Percentiles rank a stretch among this genome's conserved stretches.
Evolutionary conservation across 352 stramenopile species (phyloP).

Genomic region (Vaucheria bursata): DNA sequence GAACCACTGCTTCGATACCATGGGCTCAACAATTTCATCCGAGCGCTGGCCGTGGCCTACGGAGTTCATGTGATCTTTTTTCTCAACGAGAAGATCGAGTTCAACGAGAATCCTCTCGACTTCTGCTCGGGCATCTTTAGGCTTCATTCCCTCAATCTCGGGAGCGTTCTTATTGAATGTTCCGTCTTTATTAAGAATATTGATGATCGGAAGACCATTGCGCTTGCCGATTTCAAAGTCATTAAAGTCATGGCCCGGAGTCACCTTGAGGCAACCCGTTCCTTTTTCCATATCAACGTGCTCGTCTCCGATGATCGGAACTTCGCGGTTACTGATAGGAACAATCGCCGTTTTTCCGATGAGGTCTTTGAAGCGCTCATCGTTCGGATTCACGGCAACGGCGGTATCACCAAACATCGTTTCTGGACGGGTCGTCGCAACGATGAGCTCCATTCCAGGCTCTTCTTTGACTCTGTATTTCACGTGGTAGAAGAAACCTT

Average conservation of each 20-base stretch:
- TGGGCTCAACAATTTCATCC: slow-evolving; percentile 94
- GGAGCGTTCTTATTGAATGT: slow-evolving; percentile 26
- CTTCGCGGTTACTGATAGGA: slow-evolving; percentile 85
- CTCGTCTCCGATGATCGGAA: slow-evolving; percentile 88
- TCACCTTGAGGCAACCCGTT: slow-evolving; percentile 90
- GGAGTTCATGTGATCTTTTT: slow-evolving; percentile 94
- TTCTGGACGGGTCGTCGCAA: slow-evolving; percentile 92
- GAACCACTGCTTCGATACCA: slow-evolving; percentile 97
- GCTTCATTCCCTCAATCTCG: slow-evolving; percentile 67
- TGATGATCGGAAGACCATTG: slow-evolving; percentile 65
- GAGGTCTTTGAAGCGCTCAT: slow-evolving; percentile 86
- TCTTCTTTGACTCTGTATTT: slow-evolving; percentile 52
- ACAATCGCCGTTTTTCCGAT: slow-evolving; percentile 89
- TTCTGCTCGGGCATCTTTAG: slow-evolving; percentile 70
- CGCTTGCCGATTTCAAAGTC: slow-evolving; percentile 97
- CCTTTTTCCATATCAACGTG: slow-evolving; percentile 91
- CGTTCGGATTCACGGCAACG: slow-evolving; percentile 95
- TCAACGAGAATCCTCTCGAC: slow-evolving; percentile 87
- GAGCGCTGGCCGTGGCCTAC: slow-evolving; percentile 91
- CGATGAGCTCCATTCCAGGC: slow-evolving; percentile 65
- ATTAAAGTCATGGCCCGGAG: slow-evolving; percentile 95
- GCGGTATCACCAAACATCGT: slow-evolving; percentile 97
- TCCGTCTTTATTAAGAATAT: slow-evolving; percentile 17
- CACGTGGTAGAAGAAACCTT: not conserved
- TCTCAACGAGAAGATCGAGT: slow-evolving; percentile 86